phyloP scores from a whole-genome alignment of 2,329 filamentous ascomycete species.

The Phialocephala subalpina region DNA sequence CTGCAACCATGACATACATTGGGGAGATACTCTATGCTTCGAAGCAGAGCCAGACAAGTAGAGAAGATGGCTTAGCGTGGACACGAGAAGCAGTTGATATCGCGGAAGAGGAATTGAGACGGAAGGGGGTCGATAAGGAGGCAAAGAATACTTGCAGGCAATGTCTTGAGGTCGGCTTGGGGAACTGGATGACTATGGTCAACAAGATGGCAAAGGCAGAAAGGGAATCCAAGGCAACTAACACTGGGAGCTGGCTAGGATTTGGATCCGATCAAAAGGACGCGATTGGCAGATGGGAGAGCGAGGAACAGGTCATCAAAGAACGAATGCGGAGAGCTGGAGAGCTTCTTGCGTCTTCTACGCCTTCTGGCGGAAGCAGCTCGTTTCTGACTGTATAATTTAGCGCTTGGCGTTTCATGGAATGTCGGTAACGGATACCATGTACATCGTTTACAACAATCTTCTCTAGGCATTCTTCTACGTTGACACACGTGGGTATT shows the following conservation, averaged over 20 bases:
- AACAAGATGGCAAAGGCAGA: slow-evolving; percentile 58
- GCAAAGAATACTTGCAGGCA: slow-evolving; percentile 73
- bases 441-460: too few relatives aligned
- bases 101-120: slow-evolving; percentile 73
- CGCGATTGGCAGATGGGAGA: slow-evolving; percentile 44
- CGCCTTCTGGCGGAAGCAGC: background rate
- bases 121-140: slow-evolving; percentile 38
- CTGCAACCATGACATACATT: slow-evolving; percentile 86
- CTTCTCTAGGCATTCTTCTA: too few relatives aligned
- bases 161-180: slow-evolving; percentile 78
- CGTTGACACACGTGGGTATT: too few relatives aligned
- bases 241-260: slow-evolving; percentile 40
- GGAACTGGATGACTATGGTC: slow-evolving; percentile 88
- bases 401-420: background rate
- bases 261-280: slow-evolving; percentile 36
- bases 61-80: slow-evolving; percentile 83
- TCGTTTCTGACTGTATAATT: slow-evolving; percentile 4
- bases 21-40: slow-evolving; percentile 89
- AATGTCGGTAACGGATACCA: background rate
- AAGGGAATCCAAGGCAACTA: slow-evolving; percentile 32
- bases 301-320: slow-evolving; percentile 44
- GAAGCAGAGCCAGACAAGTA: slow-evolving; percentile 48
- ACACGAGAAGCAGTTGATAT: slow-evolving; percentile 86
- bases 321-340: slow-evolving; percentile 40
- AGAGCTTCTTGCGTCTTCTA: slow-evolving; percentile 31